Base-by-base conservation (phyloP, 2,329 filamentous ascomycete genomes). In the Neurospora sp. region DNA sequence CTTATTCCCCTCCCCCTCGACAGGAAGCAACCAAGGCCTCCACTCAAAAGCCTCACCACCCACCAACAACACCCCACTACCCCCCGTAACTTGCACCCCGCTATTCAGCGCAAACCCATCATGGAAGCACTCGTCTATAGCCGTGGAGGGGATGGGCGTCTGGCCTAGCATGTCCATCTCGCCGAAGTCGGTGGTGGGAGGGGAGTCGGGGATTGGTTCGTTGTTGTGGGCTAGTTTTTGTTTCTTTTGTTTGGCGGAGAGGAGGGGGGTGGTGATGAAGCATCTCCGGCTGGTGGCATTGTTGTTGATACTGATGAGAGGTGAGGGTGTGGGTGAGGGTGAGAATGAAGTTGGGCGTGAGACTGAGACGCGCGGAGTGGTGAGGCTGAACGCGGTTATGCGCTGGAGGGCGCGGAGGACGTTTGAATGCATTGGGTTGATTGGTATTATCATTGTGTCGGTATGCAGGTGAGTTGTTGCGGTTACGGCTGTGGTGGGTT, bases 101-200 rank as follows among this genome's bases (percentile, higher is more conserved):
- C 89, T 96, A 80, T 96, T 91, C 66, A 99, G 84, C 73, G 91
- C 88, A 79, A 99, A 99, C 1, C 96, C 96, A 75, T 95, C 89
- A 71, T 86, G 82, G 71, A 91, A 88, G 81, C 92, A 97, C 6
- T 91, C 89, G 75, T 97, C 93, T 66, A 99, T 88, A 1, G 89
- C 89, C 0, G 93, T 97, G 0, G 93, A 89, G 0, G 95, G 96
- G 4, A 87, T 84, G 0, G 93, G 91, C 1, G 89, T 88, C 74
- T 88, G 89, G 52, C 88, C 89, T 4, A 98, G 85, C 6, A 99
- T 90, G 78, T 99, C 89, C 73, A 98, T 85, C 15, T 86, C 85
- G 57, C 81, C 83, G 74, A 98, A 93, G 80, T 96, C 90, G 2
- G 85, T 85, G 12, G 80, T 78, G 2, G 81, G 80, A 6, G 80